Base-by-base conservation (phyloP, 2,329 filamentous ascomycete species). In the Xylaria sp. region DNA sequence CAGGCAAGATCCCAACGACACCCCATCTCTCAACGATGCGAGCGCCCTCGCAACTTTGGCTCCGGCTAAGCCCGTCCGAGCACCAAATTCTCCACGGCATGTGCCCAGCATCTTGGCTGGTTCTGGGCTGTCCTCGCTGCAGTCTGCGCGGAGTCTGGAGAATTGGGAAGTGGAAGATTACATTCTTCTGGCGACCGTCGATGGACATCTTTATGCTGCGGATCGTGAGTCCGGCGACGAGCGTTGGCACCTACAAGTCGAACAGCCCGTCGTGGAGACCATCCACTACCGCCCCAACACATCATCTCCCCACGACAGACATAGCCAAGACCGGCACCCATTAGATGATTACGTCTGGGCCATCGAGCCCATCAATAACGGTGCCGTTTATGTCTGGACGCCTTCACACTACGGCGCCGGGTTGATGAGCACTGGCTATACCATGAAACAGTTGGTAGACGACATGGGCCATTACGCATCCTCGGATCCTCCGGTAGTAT, bases 141-240 rank as follows among this genome's bases (percentile, higher is more conserved):
- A 92, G 79, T 86, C 87, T 91, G 95, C 94, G 94, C 94, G 95
- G 89, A 96, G 91, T 86, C 86, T 98, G 88, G 91, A 94, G 88
- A 95, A 97, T 84, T 98, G 95, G 95, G 93, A 97, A 92, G 94
- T 97, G 84, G 95, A 98, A 92, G 94, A 98, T 86, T 97, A 97
- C 88, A 92, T 98, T 84, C 93, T 99, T 86, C 86, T 99, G 92
- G 95, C 96, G 92, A 98, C 96, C 88, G 92, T 98, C 89, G 94
- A 98, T 86, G 96, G 96, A 86, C 92, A 93, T 79, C 89, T 98
- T 76, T 92, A 97, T 83, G 94, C 95, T 79, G 90, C 90, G 80
- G 93, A 97, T 83, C 89, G 96, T 76, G 92, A 90, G 78, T 96
- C 92, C 59, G 96, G 96, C 74, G 86, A 90, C 70, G 86, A 91